phyloP scores from a whole-genome alignment of 202 grass and related monocot genomes.

The Panicum virgatum region DNA sequence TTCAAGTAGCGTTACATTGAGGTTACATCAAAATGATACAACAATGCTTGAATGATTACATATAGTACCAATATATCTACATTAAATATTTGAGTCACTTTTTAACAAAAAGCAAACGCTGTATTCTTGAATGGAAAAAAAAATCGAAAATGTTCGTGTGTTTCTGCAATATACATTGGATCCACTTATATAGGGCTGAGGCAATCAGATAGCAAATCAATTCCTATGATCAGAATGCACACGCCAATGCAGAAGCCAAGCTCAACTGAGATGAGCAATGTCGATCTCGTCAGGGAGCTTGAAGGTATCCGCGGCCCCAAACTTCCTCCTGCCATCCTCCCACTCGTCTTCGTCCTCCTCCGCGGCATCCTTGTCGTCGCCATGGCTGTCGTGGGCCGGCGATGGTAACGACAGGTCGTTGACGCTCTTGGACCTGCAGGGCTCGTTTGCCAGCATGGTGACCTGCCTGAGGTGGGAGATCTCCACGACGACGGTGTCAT shows the following conservation, averaged over 20 bases:
- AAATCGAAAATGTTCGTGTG: background rate
- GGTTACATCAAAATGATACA: no score
- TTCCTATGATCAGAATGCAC: background rate
- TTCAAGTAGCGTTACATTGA: no score
- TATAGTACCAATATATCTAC: no score
- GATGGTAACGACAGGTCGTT: conserved; percentile 24
- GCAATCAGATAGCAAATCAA: background rate
- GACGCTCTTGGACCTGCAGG: conserved; percentile 67
- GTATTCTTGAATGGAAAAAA: background rate
- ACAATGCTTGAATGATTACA: no score
- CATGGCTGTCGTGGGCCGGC: background rate
- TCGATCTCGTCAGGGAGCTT: conserved; percentile 76
- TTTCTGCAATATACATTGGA: background rate
- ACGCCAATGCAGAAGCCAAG: background rate
- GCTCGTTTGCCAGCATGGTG: conserved; percentile 63
- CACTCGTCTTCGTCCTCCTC: conserved; percentile 60
- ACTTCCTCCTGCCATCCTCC: conserved; percentile 74
- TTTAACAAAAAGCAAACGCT: no score
- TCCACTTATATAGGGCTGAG: background rate
- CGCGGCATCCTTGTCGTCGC: background rate
- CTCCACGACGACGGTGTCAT: conserved; percentile 68
- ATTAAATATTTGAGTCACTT: background rate
- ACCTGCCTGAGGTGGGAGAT: conserved; percentile 84
- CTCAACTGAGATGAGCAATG: conserved; percentile 78
- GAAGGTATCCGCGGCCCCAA: conserved; percentile 83